Evolutionary conservation across 306 rosid species (phyloP), one percentile per base, ranked within the genome.

Genomic region (Phaseolus lunatus): DNA sequence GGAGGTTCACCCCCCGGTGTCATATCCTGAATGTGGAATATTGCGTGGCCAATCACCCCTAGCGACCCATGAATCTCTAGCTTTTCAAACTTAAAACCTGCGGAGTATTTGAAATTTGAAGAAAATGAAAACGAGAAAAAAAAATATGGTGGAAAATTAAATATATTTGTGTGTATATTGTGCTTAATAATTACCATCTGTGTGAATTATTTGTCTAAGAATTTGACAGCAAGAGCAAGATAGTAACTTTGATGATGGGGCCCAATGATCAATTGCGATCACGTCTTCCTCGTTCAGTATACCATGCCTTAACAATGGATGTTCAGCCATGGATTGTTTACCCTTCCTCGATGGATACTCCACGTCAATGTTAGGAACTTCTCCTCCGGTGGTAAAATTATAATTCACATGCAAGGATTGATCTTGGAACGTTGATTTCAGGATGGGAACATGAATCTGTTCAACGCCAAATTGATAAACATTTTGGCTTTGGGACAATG

Each of bases 61-160:
- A 87, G 56, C 56, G 84, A 81, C 83, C 98, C 97, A 72, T 93
- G 97, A 63, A 93, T 87, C 84, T 87, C 92, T 19, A 93, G 88
- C 82, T 86, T 93, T 26, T 72, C 80, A 5, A 85, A 48, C 37
- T 11, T 23, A 7, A 27, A 3, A 39, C 88, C 98, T 93, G 65
- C 13, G 23, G 62, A 56, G 26, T 9, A 16, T 3, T 26, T 50
- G 27, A 35, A 65, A 70, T 16, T 33, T 43, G 15, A n/a, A 6
- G 37, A 16, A 22, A 49, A 33, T 47, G 24, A 35, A 50, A 65
- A 8, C 43, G 12, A 11, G 12, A 2, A 11, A 5, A 4, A 13
- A 62, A 12, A 11, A 22, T 3, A 49, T 16, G 10, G 48, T 4
- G 44, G 72, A 59, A 16, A 15, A 12, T 5, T 26, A 65, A 65